Conservation (phyloP, 176 grass and related monocot species). For the Ensete glaucum region DNA sequence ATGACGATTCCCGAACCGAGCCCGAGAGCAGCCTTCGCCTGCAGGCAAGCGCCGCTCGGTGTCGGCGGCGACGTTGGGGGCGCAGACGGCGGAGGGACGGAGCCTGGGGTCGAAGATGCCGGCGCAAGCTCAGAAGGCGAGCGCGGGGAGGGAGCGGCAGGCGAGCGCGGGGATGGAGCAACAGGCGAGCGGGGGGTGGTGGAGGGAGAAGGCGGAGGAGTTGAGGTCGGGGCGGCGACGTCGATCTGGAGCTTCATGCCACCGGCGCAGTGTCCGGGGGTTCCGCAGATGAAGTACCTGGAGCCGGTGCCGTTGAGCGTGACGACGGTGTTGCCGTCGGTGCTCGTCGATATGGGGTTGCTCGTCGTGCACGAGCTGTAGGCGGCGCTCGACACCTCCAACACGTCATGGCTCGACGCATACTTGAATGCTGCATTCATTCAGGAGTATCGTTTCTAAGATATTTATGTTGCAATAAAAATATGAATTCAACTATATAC, state of each 20-base stretch:
- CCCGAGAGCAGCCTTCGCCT: not conserved
- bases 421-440: slow-evolving; percentile 45
- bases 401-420: slow-evolving; percentile 42
- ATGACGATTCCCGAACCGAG: not conserved
- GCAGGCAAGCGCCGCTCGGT: not conserved
- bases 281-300: slow-evolving; percentile 74
- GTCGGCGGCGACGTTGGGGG: not conserved
- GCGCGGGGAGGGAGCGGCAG: not conserved
- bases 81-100: not conserved
- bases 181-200: not conserved
- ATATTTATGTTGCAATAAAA: too few relatives aligned
- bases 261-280: slow-evolving; percentile 38
- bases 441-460: not conserved
- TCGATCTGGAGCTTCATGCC: slow-evolving; percentile 70
- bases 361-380: slow-evolving; percentile 43
- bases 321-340: slow-evolving; percentile 49
- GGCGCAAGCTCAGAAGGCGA: too few relatives aligned
- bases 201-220: not conserved
- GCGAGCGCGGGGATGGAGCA: not conserved
- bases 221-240: not conserved
- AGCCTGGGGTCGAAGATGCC: not conserved
- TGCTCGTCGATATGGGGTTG: slow-evolving; percentile 31
- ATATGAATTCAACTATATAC: too few relatives aligned
- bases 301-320: slow-evolving; percentile 32
- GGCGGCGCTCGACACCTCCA: slow-evolving; percentile 47